Base-by-base conservation (phyloP, 2,329 filamentous ascomycete species). In the Dryadomyces sulphureus region DNA sequence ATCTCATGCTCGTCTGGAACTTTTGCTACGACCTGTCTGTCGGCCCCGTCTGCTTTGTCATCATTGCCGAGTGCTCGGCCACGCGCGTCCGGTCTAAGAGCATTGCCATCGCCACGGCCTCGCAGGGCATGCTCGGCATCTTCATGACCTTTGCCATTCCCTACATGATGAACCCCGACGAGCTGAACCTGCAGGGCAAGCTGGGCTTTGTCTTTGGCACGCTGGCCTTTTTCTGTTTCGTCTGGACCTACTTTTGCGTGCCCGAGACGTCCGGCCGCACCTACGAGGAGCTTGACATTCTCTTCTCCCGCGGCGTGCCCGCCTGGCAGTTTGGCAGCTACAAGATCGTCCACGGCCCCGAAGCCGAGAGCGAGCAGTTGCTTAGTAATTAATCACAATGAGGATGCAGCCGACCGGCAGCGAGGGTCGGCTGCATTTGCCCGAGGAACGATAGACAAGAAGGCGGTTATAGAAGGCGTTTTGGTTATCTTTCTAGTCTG, bases 241-340 rank as follows among this genome's bases (percentile, higher is more conserved):
- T 65, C 1, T 78, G 74, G 64, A 67, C 70, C 0, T 73, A 62
- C 50, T 71, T 71, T 54, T 68, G 67, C 24, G 60, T 74, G 4
- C 72, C 72, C 4, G 75, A 78, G 61, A 71, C 73, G 16, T 68
- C 66, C 47, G 71, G 66, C 5, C 65, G 70, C 38, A 72, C 70
- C 0, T 69, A 72, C 45, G 70, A 68, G 36, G 74, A 78, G 57
- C 62, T 78, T 2, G 74, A 77, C 41, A 56, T 70, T 4, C 56
- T 79, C 49, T 78, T 78, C 50, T 67, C 72, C 52, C 57, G 60
- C 25, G 53, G 56, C 7, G 56, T 70, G 9, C 56, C 62, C 20
- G 66, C 69, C 1, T 57, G 67, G 47, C 57, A 55, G 46, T 53
- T 49, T 43, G 54, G 64, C 6, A 60, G 62, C 1, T 66, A 49